These are phyloP conservation scores for Cymbopogon flexuosus DNA, from an alignment of 202 grass and related monocot species.

Conservation along the genomic window DNA sequence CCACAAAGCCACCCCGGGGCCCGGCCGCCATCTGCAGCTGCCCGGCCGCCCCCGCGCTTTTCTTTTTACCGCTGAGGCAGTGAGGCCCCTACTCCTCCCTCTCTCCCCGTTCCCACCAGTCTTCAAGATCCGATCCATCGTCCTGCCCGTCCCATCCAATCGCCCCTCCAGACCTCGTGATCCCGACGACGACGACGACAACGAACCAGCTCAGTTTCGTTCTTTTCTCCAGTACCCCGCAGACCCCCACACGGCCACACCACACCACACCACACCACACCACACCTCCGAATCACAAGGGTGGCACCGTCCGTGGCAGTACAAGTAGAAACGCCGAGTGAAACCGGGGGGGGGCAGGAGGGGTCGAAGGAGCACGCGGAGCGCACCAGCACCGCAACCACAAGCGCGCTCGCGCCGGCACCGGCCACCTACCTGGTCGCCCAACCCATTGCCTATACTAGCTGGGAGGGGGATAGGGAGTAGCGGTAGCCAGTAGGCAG, in stretches of 20 bases:
- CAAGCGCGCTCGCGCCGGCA: slow-evolving; percentile 3
- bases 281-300: slow-evolving; percentile 23
- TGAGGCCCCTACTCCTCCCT: background rate
- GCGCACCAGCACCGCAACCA: background rate
- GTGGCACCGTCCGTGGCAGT: background rate
- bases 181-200: slow-evolving; percentile 37
- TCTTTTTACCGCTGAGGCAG: slow-evolving; percentile 32
- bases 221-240: slow-evolving; percentile 12
- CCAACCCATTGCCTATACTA: slow-evolving; percentile 3
- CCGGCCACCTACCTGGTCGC: slow-evolving; percentile 12
- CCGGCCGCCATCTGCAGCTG: background rate
- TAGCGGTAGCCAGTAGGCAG: slow-evolving; percentile 22
- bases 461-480: slow-evolving; percentile 2
- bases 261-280: background rate
- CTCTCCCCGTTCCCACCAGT: slow-evolving; percentile 30
- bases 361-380: background rate
- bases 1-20: slow-evolving; percentile 5
- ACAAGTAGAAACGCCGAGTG: slow-evolving; percentile 30
- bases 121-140: slow-evolving; percentile 45
- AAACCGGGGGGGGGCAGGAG: background rate
- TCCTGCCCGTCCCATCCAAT: background rate
- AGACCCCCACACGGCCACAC: slow-evolving; percentile 2
- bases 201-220: slow-evolving; percentile 25
- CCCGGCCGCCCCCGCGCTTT: slow-evolving; percentile 33
- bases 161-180: slow-evolving; percentile 21